Evolutionary conservation across 148 eudicot species (phyloP).

Genomic region (Agrostemma githago): DNA sequence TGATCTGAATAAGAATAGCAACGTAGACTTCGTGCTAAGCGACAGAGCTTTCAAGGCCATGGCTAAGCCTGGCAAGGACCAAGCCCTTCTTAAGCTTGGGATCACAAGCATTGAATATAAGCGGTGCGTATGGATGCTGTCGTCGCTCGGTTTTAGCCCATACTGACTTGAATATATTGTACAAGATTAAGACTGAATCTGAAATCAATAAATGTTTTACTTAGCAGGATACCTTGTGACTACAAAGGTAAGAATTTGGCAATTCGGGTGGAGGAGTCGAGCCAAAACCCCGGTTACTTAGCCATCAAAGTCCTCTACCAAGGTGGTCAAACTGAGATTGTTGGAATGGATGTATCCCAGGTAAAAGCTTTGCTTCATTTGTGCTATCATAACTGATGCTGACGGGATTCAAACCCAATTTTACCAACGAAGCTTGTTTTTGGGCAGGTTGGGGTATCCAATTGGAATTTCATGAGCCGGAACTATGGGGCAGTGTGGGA

Average conservation of each 20-base stretch:
- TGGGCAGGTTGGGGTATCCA: constrained; percentile 48
- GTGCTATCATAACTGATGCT: no score
- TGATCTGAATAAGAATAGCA: constrained; percentile 44
- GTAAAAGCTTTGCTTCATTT: constrained; percentile 26
- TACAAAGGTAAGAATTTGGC: constrained; percentile 57
- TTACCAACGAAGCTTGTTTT: neutral
- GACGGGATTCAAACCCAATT: neutral
- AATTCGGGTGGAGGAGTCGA: constrained; percentile 65
- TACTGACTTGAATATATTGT: neutral
- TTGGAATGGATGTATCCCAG: constrained; percentile 59
- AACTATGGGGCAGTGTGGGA: constrained; percentile 77
- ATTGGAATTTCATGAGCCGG: constrained; percentile 53
- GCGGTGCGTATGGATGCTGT: constrained; percentile 27
- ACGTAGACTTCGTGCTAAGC: constrained; percentile 64
- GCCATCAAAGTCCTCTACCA: constrained; percentile 68
- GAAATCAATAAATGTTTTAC: neutral
- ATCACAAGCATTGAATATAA: constrained; percentile 24
- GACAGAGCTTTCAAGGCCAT: constrained; percentile 65
- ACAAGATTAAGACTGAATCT: no score
- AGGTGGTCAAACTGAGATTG: constrained; percentile 92
- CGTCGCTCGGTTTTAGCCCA: no score
- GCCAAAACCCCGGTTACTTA: constrained; percentile 58
- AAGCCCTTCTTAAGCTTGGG: constrained; percentile 44
- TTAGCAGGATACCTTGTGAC: constrained; percentile 67
- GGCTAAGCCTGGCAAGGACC: constrained; percentile 58